These are phyloP conservation scores for Populus hybrid DNA, from an alignment of 441 rosid species.

Conservation along the genomic window DNA sequence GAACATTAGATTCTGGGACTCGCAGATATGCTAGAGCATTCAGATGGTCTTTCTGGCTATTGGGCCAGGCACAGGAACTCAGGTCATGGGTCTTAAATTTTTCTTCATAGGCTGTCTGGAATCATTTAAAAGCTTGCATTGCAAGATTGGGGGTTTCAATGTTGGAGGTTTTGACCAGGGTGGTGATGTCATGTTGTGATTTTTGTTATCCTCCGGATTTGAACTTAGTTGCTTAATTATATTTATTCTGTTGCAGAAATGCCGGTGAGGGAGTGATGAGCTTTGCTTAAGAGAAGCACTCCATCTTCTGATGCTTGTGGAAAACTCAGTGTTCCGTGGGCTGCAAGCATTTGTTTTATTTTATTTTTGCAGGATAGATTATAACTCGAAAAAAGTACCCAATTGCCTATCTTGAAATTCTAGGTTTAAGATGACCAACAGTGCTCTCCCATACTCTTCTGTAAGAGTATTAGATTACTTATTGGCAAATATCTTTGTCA, in stretches of 20 bases:
- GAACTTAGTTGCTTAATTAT: conserved; percentile 43
- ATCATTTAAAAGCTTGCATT: conserved; percentile 45
- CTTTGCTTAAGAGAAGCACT: conserved; percentile 56
- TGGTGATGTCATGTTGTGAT: conserved; percentile 41
- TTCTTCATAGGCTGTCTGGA: conserved; percentile 41
- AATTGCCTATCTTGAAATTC: conserved; percentile 21
- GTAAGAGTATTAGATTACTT: conserved; percentile 17
- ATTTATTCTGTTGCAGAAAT: conserved; percentile 74
- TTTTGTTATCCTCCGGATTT: conserved; percentile 39
- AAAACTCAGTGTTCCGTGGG: conserved; percentile 41
- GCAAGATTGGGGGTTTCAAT: conserved; percentile 46
- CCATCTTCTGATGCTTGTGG: conserved; percentile 54
- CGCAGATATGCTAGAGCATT: conserved; percentile 77
- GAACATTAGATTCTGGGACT: conserved; percentile 75
- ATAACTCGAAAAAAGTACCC: conserved; percentile 8
- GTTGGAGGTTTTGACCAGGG: conserved; percentile 53
- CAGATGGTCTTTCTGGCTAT: conserved; percentile 65
- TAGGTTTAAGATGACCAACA: conserved; percentile 25
- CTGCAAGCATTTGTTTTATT: conserved; percentile 20
- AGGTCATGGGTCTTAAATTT: conserved; percentile 53
- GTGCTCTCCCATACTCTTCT: conserved; percentile 5
- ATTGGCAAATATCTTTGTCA: neutral
- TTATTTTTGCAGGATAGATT: conserved; percentile 33
- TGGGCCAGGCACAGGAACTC: conserved; percentile 66
- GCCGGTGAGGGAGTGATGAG: conserved; percentile 56